Base-by-base conservation (phyloP, 345 rosid genomes). In the Anastatica hierochuntica region DNA sequence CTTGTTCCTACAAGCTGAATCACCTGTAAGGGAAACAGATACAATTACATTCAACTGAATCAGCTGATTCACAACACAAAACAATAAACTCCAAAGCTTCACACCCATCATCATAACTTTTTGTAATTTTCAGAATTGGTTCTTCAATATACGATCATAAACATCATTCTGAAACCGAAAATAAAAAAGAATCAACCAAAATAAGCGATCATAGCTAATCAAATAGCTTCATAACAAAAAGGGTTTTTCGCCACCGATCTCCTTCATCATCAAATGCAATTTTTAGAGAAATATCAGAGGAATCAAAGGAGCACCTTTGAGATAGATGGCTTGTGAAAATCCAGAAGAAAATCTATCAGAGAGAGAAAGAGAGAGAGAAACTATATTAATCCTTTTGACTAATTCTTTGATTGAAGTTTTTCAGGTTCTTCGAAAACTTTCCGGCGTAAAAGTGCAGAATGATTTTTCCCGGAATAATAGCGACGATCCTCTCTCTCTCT, bases 221-320 rank as follows among this genome's bases (percentile, higher is more conserved):
- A 36, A n/a, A 21, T 36, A 23, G 44, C 39, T 41, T 27, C 17
- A 29, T 13, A 30, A 42, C 27, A 18, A 42, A 55, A 55, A 27
- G 60, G n/a, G n/a, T n/a, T 29, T 42, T 30, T 55, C 19, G 19
- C n/a, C 29, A 40, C n/a, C 20, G 39, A 55, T 55, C 48, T 1
- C 16, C 14, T 44, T 17, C 38, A 57, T 43, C 27, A 50, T 35
- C 20, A 20, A 13, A 43, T 14, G 41, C 4, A 34, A 26, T 12
- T 24, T 7, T 15, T 20, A 3, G 1, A 10, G 6, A 29, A 46
- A 55, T 48, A 12, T 21, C 68, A 55, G 56, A 58, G 54, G 60
- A 66, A 66, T 58, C 43, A 16, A n/a, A 52, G 4, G 29, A 36
- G 31, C 14, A 66, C 71, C 64, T 50, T 58, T 13, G 69, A 24